Conservation (phyloP, 2,329 filamentous ascomycete species). For the Alternaria alternata region DNA sequence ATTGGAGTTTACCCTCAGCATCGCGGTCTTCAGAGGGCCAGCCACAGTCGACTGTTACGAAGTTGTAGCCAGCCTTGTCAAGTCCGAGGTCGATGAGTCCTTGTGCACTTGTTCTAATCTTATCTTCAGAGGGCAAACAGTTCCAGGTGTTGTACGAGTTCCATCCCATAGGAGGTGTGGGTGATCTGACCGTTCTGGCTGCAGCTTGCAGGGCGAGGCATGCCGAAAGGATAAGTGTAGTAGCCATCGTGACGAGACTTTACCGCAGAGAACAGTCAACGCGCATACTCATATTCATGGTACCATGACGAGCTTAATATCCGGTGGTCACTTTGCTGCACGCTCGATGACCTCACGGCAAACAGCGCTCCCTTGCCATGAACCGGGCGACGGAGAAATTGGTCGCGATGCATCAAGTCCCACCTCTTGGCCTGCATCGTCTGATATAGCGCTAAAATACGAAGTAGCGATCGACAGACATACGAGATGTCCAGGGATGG, state of each 20-base stretch:
- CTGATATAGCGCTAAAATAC: neutral
- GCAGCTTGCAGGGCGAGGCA: constrained; percentile 14
- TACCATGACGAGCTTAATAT: constrained; percentile 1
- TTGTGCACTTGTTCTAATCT: constrained; percentile 61
- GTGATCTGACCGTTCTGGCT: constrained; percentile 31
- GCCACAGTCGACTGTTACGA: constrained; percentile 67
- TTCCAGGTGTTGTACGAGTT: constrained; percentile 67
- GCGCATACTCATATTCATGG: neutral
- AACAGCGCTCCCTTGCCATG: neutral
- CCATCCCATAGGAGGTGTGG: constrained; percentile 56
- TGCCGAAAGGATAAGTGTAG: constrained; percentile 6
- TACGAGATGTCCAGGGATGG: neutral
- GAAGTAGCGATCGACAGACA: neutral
- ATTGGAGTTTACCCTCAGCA: constrained; percentile 58
- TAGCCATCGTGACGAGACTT: neutral
- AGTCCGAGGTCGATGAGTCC: constrained; percentile 63
- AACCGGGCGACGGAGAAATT: constrained; percentile 15
- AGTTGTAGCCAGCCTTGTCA: constrained; percentile 62
- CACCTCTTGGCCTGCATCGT: constrained; percentile 10
- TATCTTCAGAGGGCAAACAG: constrained; percentile 59
- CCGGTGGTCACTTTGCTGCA: neutral
- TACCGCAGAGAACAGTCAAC: neutral
- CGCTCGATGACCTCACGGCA: neutral
- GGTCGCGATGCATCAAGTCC: constrained; percentile 4
- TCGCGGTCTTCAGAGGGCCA: constrained; percentile 58